Evolutionary conservation across 2,329 filamentous ascomycete genomes (phyloP).

Genomic region (Penicillium expansum): DNA sequence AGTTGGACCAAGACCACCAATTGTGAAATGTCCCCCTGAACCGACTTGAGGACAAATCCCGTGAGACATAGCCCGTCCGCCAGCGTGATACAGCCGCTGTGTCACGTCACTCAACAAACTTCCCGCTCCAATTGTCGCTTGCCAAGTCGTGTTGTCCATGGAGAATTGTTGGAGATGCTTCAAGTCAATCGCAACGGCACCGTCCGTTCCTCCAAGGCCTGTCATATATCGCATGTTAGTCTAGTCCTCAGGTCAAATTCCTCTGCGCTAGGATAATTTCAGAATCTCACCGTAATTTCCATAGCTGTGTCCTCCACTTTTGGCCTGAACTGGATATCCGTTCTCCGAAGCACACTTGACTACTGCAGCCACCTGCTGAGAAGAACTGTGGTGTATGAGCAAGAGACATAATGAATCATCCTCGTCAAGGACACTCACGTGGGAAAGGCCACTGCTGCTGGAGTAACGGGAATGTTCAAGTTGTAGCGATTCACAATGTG

Average conservation of each 20-base stretch:
- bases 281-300: conserved; percentile 44
- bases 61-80: conserved; percentile 34
- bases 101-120: conserved; percentile 26
- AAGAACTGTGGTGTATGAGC: neutral
- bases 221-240: neutral
- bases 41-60: conserved; percentile 37
- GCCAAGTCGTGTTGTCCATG: conserved; percentile 30
- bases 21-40: conserved; percentile 39
- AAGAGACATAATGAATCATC: neutral
- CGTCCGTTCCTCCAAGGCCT: conserved; percentile 24
- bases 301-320: conserved; percentile 56
- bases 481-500: neutral
- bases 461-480: neutral
- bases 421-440: neutral
- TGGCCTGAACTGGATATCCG: conserved; percentile 50
- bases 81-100: conserved; percentile 27
- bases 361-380: conserved; percentile 46
- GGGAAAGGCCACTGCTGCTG: neutral
- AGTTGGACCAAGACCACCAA: conserved; percentile 38
- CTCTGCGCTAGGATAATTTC: neutral
- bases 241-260: neutral
- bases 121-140: conserved; percentile 37
- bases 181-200: conserved; percentile 32
- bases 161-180: conserved; percentile 33
- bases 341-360: conserved; percentile 47